These are phyloP conservation scores for Diddensiella transvaalensis DNA, from an alignment of 805 yeast genomes.

Conservation along the genomic window DNA sequence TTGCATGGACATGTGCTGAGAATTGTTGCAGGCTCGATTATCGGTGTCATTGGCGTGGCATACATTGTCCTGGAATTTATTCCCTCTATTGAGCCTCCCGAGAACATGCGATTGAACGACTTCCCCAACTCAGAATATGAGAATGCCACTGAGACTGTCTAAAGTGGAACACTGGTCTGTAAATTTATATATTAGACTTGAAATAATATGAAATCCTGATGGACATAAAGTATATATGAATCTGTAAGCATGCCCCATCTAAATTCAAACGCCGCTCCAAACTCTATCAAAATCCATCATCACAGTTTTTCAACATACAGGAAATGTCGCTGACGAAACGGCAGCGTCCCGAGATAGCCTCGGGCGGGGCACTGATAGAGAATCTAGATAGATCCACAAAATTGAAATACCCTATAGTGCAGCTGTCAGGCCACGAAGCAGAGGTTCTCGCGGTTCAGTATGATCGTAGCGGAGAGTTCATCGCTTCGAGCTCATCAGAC, in stretches of 20 bases:
- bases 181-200: background rate
- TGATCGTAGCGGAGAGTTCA: slow-evolving; percentile 45
- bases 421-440: slow-evolving; percentile 24
- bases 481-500: slow-evolving; percentile 66
- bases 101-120: slow-evolving; percentile 53
- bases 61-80: slow-evolving; percentile 64
- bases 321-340: slow-evolving; percentile 18
- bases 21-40: slow-evolving; percentile 52
- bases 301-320: too few species aligned
- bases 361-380: slow-evolving; percentile 1
- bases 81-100: slow-evolving; percentile 76
- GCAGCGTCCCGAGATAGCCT: slow-evolving; percentile 5
- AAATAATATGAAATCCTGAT: too few species aligned
- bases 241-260: background rate
- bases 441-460: slow-evolving; percentile 52
- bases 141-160: slow-evolving; percentile 31
- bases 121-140: slow-evolving; percentile 33
- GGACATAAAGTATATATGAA: background rate
- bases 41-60: slow-evolving; percentile 58
- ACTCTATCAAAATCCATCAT: too few species aligned
- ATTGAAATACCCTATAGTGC: slow-evolving; percentile 10
- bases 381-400: background rate
- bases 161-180: slow-evolving; percentile 2
- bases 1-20: slow-evolving; percentile 54
- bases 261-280: background rate